phyloP scores from a whole-genome alignment of 1,284 basidiomycete genomes.

The Singerocomus inundabilis region DNA sequence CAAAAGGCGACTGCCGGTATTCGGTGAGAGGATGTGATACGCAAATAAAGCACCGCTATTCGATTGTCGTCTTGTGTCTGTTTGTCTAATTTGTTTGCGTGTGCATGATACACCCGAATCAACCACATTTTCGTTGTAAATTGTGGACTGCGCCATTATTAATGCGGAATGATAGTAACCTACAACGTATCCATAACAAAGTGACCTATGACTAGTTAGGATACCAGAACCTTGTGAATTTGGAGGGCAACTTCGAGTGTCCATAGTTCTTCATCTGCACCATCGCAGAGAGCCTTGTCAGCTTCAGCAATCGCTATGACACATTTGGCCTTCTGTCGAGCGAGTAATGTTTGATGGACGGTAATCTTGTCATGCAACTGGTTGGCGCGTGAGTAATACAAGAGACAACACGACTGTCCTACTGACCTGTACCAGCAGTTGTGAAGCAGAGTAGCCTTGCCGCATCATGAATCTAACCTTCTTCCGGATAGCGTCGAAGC shows the following conservation, averaged over 20 bases:
- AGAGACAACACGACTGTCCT: neutral
- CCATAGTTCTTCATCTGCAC: conserved; percentile 98
- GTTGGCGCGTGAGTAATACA: conserved; percentile 7
- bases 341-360: conserved; percentile 75
- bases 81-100: conserved; percentile 7
- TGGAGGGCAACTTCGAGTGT: conserved; percentile 83
- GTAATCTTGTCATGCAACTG: conserved; percentile 93
- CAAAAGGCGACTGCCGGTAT: conserved; percentile 92
- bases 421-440: conserved; percentile 83
- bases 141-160: neutral
- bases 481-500: conserved; percentile 71
- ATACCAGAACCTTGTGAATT: conserved; percentile 62
- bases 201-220: conserved; percentile 5
- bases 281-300: conserved; percentile 95
- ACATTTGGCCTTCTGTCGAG: conserved; percentile 80
- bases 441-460: conserved; percentile 91
- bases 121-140: conserved; percentile 5
- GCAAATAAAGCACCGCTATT: conserved; percentile 18
- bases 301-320: conserved; percentile 90
- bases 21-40: conserved; percentile 48
- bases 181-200: neutral
- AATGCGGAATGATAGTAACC: neutral
- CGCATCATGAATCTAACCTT: conserved; percentile 78
- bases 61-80: conserved; percentile 11
- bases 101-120: conserved; percentile 16